phyloP scores from a whole-genome alignment of 2,329 filamentous ascomycete species.

The Phialophora expanda region DNA sequence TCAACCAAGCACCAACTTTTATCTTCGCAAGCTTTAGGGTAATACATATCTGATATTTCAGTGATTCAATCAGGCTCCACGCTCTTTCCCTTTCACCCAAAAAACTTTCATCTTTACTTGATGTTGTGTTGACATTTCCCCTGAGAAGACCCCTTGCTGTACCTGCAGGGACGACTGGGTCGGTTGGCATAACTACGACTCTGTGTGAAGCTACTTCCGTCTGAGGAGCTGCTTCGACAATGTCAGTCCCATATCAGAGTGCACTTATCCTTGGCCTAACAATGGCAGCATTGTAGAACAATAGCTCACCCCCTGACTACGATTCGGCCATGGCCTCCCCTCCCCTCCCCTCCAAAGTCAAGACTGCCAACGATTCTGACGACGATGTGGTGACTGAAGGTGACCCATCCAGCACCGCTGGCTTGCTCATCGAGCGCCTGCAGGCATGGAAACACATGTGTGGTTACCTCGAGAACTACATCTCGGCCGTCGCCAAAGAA shows the following conservation, averaged over 20 bases:
- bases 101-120: background rate
- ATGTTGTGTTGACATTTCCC: background rate
- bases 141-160: background rate
- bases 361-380: conserved; percentile 45
- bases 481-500: conserved; percentile 81
- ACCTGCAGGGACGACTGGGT: background rate
- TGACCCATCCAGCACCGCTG: conserved; percentile 72
- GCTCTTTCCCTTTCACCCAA: background rate
- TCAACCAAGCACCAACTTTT: background rate
- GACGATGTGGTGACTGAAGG: conserved; percentile 66
- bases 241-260: conserved; percentile 8
- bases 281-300: conserved; percentile 33
- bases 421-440: conserved; percentile 81
- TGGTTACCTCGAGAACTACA: conserved; percentile 88
- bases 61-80: background rate
- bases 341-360: conserved; percentile 28
- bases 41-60: background rate
- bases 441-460: conserved; percentile 96
- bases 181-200: background rate
- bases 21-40: background rate
- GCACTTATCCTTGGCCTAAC: conserved; percentile 15
- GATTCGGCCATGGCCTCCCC: conserved; percentile 29
- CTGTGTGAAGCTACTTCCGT: background rate
- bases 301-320: conserved; percentile 31
- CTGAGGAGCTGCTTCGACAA: background rate